A percentile compares a stretch with the other conserved stretches of the same genome.
Evolutionary conservation across 768 basidiomycete genomes (phyloP).

Genomic region (Trametes sanguinea): DNA sequence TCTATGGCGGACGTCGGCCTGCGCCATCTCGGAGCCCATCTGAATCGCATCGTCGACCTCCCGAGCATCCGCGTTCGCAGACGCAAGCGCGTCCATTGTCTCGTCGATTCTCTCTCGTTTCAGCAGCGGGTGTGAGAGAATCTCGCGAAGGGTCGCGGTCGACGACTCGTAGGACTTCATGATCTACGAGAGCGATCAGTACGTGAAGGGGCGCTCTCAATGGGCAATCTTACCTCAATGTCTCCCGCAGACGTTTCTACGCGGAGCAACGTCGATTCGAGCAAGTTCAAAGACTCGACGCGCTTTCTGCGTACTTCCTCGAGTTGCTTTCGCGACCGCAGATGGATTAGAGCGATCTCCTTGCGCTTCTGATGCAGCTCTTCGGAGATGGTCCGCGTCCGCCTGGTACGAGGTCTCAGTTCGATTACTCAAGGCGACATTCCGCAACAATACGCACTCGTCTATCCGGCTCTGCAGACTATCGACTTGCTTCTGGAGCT

Average conservation of each 20-base stretch:
- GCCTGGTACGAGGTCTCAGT: constrained; percentile 45
- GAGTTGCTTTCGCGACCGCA: constrained; percentile 80
- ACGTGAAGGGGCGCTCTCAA: neutral
- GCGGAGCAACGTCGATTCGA: constrained; percentile 74
- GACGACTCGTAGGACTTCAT: constrained; percentile 86
- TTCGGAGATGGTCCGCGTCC: constrained; percentile 60
- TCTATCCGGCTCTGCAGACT: constrained; percentile 70
- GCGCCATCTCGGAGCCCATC: constrained; percentile 62
- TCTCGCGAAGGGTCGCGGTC: constrained; percentile 69
- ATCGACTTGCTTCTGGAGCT: constrained; percentile 69
- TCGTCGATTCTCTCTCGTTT: constrained; percentile 77
- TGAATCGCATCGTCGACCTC: constrained; percentile 82
- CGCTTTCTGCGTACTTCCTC: constrained; percentile 79
- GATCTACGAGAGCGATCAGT: constrained; percentile 50
- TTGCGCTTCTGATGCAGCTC: constrained; percentile 74
- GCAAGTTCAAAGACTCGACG: constrained; percentile 67
- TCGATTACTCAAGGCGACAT: neutral
- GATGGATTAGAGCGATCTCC: constrained; percentile 67
- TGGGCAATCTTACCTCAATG: constrained; percentile 60
- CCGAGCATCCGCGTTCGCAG: constrained; percentile 76
- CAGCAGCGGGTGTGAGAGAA: constrained; percentile 80
- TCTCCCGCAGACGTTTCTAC: constrained; percentile 92
- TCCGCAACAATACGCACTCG: constrained; percentile 48
- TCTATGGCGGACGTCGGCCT: constrained; percentile 48
- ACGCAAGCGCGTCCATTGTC: constrained; percentile 86